Evolutionary conservation across 2,329 filamentous ascomycete species (phyloP).

Genomic region (Botrytis paeoniae): DNA sequence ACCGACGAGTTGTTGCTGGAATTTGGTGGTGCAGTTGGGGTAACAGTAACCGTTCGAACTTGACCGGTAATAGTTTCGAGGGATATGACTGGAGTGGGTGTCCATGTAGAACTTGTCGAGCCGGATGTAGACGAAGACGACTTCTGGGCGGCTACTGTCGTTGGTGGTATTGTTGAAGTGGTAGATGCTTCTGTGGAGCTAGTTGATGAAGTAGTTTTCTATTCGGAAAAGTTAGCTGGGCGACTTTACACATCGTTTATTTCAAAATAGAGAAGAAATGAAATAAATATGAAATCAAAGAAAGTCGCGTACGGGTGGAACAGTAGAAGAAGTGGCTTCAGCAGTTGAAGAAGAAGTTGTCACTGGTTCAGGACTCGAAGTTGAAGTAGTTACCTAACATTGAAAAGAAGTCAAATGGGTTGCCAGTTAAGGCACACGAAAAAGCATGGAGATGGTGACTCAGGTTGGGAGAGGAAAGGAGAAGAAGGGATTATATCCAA

Average conservation of each 20-base stretch:
- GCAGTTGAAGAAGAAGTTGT: constrained; percentile 15
- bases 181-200: constrained; percentile 18
- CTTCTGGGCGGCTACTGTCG: constrained; percentile 12
- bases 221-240: constrained; percentile 9
- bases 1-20: constrained; percentile 21
- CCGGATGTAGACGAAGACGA: constrained; percentile 16
- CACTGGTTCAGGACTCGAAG: constrained; percentile 20
- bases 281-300: not conserved
- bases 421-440: constrained; percentile 31
- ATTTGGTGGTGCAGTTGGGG: constrained; percentile 42
- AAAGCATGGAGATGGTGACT: constrained; percentile 9
- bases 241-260: not conserved
- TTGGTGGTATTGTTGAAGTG: not conserved
- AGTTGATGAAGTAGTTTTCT: constrained; percentile 6
- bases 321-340: constrained; percentile 10
- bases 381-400: constrained; percentile 34
- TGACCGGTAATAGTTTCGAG: constrained; percentile 56
- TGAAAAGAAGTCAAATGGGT: constrained; percentile 36
- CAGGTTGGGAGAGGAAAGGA: not conserved
- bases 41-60: constrained; percentile 54
- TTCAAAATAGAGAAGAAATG: not conserved
- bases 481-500: not conserved
- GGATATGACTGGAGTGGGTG: constrained; percentile 40
- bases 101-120: constrained; percentile 35
- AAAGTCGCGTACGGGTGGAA: constrained; percentile 40